phyloP scores from a whole-genome alignment of 768 basidiomycete species.

The Strobilomyces dryophilus region DNA sequence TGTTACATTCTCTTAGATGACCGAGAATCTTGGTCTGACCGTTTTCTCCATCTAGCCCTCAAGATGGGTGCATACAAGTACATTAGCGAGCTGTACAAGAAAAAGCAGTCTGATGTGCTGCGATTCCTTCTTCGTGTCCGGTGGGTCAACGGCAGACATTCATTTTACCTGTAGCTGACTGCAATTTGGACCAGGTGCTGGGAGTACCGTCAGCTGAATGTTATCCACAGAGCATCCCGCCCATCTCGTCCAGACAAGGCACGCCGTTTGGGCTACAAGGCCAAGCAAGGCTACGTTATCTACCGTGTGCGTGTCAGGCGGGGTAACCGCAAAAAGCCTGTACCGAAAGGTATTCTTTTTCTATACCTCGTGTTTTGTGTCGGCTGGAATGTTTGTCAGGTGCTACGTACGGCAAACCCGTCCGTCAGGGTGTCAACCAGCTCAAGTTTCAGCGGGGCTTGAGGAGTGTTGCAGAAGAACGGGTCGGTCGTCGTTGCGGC shows the following conservation, averaged over 20 bases:
- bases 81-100: conserved; percentile 96
- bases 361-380: neutral
- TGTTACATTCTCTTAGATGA: conserved; percentile 14
- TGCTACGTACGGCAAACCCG: conserved; percentile 99
- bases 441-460: conserved; percentile 96
- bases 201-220: conserved; percentile 98
- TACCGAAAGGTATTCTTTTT: conserved; percentile 80
- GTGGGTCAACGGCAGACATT: conserved; percentile 38
- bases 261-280: conserved; percentile 97
- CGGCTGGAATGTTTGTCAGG: conserved; percentile 39
- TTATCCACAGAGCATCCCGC: conserved; percentile 96
- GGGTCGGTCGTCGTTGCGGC: conserved; percentile 93
- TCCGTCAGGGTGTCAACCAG: conserved; percentile 99
- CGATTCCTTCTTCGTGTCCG: conserved; percentile 97
- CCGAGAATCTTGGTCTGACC: conserved; percentile 8
- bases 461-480: conserved; percentile 94
- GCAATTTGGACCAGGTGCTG: conserved; percentile 62
- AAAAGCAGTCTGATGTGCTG: conserved; percentile 96
- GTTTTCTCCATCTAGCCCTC: conserved; percentile 33
- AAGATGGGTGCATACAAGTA: conserved; percentile 96
- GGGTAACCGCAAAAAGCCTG: conserved; percentile 99
- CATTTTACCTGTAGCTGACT: conserved; percentile 3
- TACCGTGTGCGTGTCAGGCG: conserved; percentile 97
- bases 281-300: conserved; percentile 98
- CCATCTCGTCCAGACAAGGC: conserved; percentile 99